Percentiles rank a stretch among this genome's conserved stretches.
Conservation (phyloP, 345 rosid species). For the Nasturtium officinale region DNA sequence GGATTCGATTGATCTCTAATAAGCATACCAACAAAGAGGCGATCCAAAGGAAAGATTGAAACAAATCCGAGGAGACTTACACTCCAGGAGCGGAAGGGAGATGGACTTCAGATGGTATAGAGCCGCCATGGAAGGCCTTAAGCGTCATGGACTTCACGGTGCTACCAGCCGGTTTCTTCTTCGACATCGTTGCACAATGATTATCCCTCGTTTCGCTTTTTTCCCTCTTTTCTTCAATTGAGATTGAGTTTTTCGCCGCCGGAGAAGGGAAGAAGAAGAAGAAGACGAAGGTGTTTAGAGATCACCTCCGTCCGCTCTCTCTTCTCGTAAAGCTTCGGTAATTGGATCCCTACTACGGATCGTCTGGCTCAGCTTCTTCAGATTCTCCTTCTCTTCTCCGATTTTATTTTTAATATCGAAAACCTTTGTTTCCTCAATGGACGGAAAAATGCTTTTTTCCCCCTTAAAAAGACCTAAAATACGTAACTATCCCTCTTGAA, state of each 20-base stretch:
- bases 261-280: conserved; percentile 20
- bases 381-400: conserved; percentile 28
- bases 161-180: conserved; percentile 68
- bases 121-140: conserved; percentile 93
- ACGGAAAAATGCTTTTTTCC: conserved; percentile 32
- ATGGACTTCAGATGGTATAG: conserved; percentile 80
- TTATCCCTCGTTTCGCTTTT: conserved; percentile 11
- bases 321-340: conserved; percentile 26
- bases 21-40: conserved; percentile 15
- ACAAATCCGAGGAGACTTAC: conserved; percentile 49
- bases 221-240: conserved; percentile 33
- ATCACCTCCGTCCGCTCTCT: conserved; percentile 23
- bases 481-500: conserved; percentile 17
- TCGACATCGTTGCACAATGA: conserved; percentile 60
- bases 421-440: conserved; percentile 26
- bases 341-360: conserved; percentile 21
- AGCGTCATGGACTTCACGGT: conserved; percentile 64
- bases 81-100: conserved; percentile 95
- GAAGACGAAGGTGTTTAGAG: neutral
- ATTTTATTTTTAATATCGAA: conserved; percentile 34
- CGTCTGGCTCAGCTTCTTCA: conserved; percentile 28
- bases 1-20: conserved; percentile 37
- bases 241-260: conserved; percentile 29
- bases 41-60: conserved; percentile 5
- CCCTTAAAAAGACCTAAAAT: neutral